Evolutionary conservation across 1,284 basidiomycete species (phyloP).

Genomic region (Fomitopsis pinicola): DNA sequence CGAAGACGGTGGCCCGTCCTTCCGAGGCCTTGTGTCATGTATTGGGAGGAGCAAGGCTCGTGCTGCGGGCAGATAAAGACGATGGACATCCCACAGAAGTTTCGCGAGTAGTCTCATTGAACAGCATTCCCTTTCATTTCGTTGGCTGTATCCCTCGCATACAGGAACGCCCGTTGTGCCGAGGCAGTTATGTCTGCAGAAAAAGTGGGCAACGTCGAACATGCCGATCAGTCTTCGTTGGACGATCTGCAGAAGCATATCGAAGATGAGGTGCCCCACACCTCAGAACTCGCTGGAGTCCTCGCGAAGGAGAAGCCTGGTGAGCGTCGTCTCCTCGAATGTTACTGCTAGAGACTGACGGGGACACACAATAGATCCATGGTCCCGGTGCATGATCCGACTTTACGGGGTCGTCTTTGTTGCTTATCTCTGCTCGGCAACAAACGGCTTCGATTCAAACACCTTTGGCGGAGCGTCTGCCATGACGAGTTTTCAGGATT

Average conservation of each 20-base stretch:
- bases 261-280: constrained; percentile 1
- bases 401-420: constrained; percentile 17
- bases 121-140: neutral
- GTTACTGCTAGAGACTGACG: neutral
- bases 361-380: constrained; percentile 1
- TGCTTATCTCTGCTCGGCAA: constrained; percentile 20
- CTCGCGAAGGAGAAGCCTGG: constrained; percentile 10
- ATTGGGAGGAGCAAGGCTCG: constrained; percentile 1
- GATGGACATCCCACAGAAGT: neutral
- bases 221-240: constrained; percentile 1
- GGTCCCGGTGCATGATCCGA: constrained; percentile 10
- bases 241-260: neutral
- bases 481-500: constrained; percentile 17
- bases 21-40: neutral
- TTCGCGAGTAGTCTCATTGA: neutral
- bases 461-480: constrained; percentile 21
- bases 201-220: neutral
- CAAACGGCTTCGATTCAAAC: constrained; percentile 20
- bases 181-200: constrained; percentile 1
- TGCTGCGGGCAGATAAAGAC: neutral
- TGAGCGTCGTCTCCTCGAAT: neutral
- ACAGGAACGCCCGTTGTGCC: neutral
- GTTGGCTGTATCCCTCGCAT: neutral
- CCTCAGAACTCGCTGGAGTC: constrained; percentile 5
- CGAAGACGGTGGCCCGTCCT: constrained; percentile 3